Conservation (phyloP, 805 yeast species). For the Lipomyces yamadae region DNA sequence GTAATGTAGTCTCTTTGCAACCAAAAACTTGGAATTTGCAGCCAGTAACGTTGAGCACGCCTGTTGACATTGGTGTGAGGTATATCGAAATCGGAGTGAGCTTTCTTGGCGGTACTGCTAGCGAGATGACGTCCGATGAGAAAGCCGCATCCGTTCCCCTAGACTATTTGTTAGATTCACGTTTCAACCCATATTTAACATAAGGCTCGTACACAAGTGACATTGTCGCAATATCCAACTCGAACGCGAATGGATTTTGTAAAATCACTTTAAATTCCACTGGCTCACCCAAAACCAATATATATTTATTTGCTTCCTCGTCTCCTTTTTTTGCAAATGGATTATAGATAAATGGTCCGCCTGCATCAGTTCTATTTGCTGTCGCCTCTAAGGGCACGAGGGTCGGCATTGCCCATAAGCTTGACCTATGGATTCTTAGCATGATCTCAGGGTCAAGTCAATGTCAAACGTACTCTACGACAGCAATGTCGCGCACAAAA, state of each 20-base stretch:
- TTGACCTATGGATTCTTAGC: constrained; percentile 11
- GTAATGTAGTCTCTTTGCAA: constrained; percentile 53
- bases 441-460: not conserved
- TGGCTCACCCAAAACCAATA: constrained; percentile 65
- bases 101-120: constrained; percentile 29
- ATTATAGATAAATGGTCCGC: constrained; percentile 58
- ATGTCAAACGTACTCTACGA: constrained; percentile 39
- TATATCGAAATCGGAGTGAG: constrained; percentile 29
- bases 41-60: constrained; percentile 57
- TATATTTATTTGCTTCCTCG: constrained; percentile 40
- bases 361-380: constrained; percentile 10
- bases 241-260: constrained; percentile 82
- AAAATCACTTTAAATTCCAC: constrained; percentile 61
- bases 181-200: constrained; percentile 38
- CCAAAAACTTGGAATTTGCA: constrained; percentile 57
- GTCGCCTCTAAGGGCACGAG: not conserved
- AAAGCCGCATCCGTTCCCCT: constrained; percentile 40
- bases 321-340: constrained; percentile 51
- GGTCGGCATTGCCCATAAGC: constrained; percentile 34
- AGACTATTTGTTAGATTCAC: constrained; percentile 42
- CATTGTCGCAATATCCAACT: constrained; percentile 56
- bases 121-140: constrained; percentile 32
- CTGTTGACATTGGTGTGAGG: constrained; percentile 45
- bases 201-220: constrained; percentile 45
- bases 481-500: constrained; percentile 58